Conservation (phyloP, 23 red algal species). For the Gracilaria domingensis region DNA sequence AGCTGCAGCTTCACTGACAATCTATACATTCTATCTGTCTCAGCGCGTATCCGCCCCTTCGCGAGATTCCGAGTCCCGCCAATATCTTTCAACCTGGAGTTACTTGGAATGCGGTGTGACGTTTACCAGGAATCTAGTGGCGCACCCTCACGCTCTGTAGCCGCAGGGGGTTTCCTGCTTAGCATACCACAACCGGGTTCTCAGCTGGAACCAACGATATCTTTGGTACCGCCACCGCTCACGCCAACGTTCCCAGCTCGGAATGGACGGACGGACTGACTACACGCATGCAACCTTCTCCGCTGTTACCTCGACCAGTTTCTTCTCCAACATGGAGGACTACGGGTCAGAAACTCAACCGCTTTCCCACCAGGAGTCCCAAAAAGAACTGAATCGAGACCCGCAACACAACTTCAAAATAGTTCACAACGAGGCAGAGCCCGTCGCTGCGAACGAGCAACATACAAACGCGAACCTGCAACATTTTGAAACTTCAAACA, state of each 20-base stretch:
- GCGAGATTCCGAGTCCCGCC: conserved; percentile 11
- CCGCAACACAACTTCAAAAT: not conserved
- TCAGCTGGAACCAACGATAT: too few relatives aligned
- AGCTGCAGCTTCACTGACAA: not conserved
- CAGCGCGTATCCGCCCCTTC: not conserved
- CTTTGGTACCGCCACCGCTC: not conserved
- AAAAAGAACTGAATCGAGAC: not conserved
- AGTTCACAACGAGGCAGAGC: not conserved
- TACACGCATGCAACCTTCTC: not conserved
- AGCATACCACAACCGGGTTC: not conserved
- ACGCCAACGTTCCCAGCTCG: not conserved
- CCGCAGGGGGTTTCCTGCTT: not conserved
- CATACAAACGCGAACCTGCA: not conserved
- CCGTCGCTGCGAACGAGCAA: not conserved
- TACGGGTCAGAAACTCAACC: not conserved
- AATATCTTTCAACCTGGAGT: not conserved
- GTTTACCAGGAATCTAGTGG: not conserved
- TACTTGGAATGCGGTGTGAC: not conserved
- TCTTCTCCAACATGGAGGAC: not conserved
- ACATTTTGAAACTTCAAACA: not conserved
- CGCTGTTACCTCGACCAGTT: not conserved
- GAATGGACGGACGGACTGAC: conserved; percentile 6
- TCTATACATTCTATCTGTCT: not conserved
- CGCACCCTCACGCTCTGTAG: not conserved
- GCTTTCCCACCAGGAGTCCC: not conserved